Evolutionary conservation across 495 filamentous ascomycete species (phyloP).

Genomic region (Thermothielavioides terrestris): DNA sequence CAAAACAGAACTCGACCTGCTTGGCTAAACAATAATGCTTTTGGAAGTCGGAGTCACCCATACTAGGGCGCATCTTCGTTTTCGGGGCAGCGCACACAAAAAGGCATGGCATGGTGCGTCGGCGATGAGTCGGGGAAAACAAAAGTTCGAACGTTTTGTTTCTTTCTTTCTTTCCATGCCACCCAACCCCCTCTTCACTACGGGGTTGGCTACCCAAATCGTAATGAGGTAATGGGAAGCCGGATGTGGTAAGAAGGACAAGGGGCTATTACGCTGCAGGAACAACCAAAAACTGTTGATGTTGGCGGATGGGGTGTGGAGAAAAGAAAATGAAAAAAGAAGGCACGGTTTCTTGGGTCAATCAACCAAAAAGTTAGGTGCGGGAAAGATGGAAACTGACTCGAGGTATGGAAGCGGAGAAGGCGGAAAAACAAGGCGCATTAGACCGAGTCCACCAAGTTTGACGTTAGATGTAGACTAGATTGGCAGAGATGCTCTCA

Average conservation of each 20-base stretch:
- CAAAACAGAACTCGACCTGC: conserved; percentile 18
- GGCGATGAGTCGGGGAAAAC: conserved; percentile 4
- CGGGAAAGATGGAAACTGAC: background rate
- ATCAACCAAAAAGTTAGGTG: background rate
- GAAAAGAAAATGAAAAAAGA: no score
- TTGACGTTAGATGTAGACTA: conserved; percentile 26
- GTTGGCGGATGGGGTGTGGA: no score
- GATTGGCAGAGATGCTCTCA: conserved; percentile 16
- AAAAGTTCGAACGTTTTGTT: conserved; percentile 10
- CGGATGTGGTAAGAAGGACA: background rate
- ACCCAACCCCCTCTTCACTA: no score
- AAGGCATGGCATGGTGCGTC: background rate
- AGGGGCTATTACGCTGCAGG: background rate
- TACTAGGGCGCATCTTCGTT: background rate
- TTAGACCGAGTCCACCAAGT: conserved; percentile 19
- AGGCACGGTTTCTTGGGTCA: no score
- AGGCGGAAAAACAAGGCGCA: conserved; percentile 1
- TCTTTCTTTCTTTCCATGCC: background rate
- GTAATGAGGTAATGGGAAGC: conserved; percentile 8
- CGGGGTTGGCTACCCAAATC: conserved; percentile 7
- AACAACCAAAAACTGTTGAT: background rate
- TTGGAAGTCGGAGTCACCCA: conserved; percentile 8
- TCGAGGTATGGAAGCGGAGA: background rate
- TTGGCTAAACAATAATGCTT: conserved; percentile 4
- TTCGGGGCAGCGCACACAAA: conserved; percentile 4